A percentile compares a stretch with the other conserved stretches of the same genome.
Evolutionary conservation across 202 grass and related monocot genomes (phyloP).

Genomic region (Schoenoplectus triqueter): DNA sequence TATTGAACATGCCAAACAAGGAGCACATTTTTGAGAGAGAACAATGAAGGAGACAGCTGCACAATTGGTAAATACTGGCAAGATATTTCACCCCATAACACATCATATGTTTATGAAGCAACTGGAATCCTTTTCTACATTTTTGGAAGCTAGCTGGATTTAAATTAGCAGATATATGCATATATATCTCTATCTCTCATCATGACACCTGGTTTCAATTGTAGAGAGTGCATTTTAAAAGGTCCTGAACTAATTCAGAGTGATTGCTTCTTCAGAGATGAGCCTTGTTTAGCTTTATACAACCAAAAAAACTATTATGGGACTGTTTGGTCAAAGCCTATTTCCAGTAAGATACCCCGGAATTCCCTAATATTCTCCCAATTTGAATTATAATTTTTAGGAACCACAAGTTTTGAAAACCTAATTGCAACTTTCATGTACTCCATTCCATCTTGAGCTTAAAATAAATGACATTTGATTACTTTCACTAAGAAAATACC

Average conservation of each 20-base stretch:
- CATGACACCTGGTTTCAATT: neutral
- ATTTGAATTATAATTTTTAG: neutral
- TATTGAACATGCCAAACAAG: conserved; percentile 17
- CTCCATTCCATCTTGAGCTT: neutral
- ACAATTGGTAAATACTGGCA: conserved; percentile 17
- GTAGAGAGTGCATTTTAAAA: neutral
- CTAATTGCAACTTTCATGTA: neutral
- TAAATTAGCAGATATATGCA: neutral
- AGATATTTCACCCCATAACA: conserved; percentile 16
- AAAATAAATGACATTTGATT: neutral
- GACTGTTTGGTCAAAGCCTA: no score
- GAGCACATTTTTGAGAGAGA: neutral
- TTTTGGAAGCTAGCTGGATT: neutral
- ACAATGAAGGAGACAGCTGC: neutral
- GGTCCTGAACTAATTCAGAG: neutral
- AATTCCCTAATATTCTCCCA: no score
- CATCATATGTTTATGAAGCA: neutral
- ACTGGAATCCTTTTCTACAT: neutral
- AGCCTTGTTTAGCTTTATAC: neutral
- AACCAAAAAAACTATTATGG: no score
- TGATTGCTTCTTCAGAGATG: neutral
- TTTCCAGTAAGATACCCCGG: no score
- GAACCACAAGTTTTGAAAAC: conserved; percentile 17
- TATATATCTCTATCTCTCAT: neutral
- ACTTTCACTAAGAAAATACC: neutral